A percentile compares a stretch with the other conserved stretches of the same genome.
Conservation (phyloP, 2,329 filamentous ascomycete genomes). For the Alternaria infectoria region DNA sequence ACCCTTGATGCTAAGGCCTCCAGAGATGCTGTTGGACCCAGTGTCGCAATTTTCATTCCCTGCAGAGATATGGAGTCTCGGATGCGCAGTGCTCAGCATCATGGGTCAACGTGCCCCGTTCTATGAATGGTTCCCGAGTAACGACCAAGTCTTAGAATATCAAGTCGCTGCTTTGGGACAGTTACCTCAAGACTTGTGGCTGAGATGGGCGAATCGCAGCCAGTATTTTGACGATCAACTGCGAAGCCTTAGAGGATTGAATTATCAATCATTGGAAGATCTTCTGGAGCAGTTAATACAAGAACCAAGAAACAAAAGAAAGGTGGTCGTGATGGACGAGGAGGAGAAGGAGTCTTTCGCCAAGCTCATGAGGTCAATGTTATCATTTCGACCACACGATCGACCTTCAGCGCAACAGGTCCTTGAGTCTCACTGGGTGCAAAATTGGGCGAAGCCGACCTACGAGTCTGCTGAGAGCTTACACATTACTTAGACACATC, state of each 20-base stretch:
- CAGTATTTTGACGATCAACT: slow-evolving; percentile 10
- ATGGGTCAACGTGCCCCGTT: background rate
- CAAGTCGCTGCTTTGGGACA: slow-evolving; percentile 8
- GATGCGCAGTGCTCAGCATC: background rate
- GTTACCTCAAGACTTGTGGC: slow-evolving; percentile 11
- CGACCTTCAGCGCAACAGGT: slow-evolving; percentile 17
- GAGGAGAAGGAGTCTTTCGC: background rate
- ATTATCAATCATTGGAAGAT: slow-evolving; percentile 9
- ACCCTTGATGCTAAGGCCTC: background rate
- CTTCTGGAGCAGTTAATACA: background rate
- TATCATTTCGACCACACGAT: slow-evolving; percentile 12
- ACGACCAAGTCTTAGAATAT: slow-evolving; percentile 10
- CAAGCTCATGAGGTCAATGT: background rate
- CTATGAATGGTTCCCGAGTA: background rate
- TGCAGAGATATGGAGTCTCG: background rate
- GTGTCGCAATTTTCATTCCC: background rate
- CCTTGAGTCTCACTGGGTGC: slow-evolving; percentile 15
- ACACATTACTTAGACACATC: no score
- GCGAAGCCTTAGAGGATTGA: slow-evolving; percentile 5
- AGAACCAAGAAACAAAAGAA: background rate
- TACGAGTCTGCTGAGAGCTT: no score
- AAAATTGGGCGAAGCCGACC: slow-evolving; percentile 7
- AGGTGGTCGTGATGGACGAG: background rate
- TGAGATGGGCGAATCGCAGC: slow-evolving; percentile 1
- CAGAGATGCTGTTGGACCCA: background rate